A percentile compares a stretch with the other conserved stretches of the same genome.
Conservation (phyloP, 2,329 filamentous ascomycete genomes). For the Neopestalotiopsis clavispora region DNA sequence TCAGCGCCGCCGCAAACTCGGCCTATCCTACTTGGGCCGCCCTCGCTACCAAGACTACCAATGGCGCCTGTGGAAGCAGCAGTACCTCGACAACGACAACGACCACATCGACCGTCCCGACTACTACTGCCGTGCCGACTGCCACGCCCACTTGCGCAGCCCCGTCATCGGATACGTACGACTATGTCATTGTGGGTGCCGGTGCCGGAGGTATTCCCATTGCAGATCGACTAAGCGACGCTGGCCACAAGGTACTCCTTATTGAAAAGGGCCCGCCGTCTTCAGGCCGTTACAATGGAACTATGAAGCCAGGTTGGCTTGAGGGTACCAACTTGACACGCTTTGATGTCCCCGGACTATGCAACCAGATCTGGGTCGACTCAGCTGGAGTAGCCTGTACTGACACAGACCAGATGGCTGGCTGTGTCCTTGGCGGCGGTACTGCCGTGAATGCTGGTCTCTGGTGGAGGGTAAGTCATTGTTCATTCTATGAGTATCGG, state of each 20-base stretch:
- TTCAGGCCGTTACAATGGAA: conserved; percentile 68
- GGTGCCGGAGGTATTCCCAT: conserved; percentile 64
- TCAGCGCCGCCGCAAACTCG: conserved; percentile 36
- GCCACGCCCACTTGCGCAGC: conserved; percentile 23
- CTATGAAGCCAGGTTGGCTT: conserved; percentile 65
- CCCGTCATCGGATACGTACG: conserved; percentile 47
- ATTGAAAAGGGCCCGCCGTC: conserved; percentile 66
- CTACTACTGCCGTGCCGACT: conserved; percentile 26
- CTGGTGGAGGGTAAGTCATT: conserved; percentile 61
- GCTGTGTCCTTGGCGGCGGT: conserved; percentile 72
- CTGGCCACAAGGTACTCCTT: conserved; percentile 68
- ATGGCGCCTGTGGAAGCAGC: conserved; percentile 38
- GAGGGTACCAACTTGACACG: conserved; percentile 66
- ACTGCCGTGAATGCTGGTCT: conserved; percentile 71
- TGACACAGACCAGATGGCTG: conserved; percentile 75
- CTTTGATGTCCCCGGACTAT: conserved; percentile 74
- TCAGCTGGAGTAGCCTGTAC: conserved; percentile 68
- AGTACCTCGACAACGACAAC: conserved; percentile 29
- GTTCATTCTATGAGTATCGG: conserved; percentile 21
- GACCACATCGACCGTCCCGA: conserved; percentile 22
- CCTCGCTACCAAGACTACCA: conserved; percentile 45
- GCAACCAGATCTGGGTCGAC: conserved; percentile 72
- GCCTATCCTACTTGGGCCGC: conserved; percentile 49
- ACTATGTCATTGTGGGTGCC: conserved; percentile 66
- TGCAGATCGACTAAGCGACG: conserved; percentile 66